These are phyloP conservation scores for Fusarium solani-melongenae DNA, from an alignment of 2,329 filamentous ascomycete species.

Conservation along the genomic window DNA sequence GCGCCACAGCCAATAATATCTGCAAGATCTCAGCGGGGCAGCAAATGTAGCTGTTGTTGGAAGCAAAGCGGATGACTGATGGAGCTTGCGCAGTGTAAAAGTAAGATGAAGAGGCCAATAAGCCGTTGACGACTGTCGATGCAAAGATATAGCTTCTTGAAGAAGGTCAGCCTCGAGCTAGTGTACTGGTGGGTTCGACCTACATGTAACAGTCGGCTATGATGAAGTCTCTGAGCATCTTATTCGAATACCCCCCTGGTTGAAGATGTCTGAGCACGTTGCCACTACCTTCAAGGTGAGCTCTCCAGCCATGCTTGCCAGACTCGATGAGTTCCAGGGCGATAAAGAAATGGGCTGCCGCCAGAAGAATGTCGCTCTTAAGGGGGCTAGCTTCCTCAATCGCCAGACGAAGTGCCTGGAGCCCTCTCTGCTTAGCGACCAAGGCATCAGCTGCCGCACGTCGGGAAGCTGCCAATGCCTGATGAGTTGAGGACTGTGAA, in stretches of 20 bases:
- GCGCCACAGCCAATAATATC: conserved; percentile 3
- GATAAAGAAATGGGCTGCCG: conserved; percentile 2
- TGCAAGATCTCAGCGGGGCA: conserved; percentile 11
- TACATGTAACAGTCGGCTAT: conserved; percentile 21
- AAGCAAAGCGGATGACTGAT: conserved; percentile 10
- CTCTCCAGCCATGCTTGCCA: conserved; percentile 11
- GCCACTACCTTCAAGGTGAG: conserved; percentile 9
- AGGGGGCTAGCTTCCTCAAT: neutral
- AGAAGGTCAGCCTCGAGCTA: neutral
- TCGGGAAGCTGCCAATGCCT: neutral
- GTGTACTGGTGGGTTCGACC: neutral
- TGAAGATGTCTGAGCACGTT: neutral
- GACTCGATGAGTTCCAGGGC: conserved; percentile 12
- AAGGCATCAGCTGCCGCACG: neutral
- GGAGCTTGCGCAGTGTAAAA: neutral
- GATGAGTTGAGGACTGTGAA: neutral
- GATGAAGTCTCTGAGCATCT: conserved; percentile 11
- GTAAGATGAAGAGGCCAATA: neutral
- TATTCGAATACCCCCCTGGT: neutral
- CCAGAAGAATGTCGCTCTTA: neutral
- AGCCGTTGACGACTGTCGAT: conserved; percentile 5
- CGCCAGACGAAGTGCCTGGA: neutral
- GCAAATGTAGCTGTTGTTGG: conserved; percentile 14
- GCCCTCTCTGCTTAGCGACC: neutral
- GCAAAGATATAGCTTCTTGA: conserved; percentile 13